Conservation (phyloP, 2,329 filamentous ascomycete genomes). For the Trichoderma endophyticum region DNA sequence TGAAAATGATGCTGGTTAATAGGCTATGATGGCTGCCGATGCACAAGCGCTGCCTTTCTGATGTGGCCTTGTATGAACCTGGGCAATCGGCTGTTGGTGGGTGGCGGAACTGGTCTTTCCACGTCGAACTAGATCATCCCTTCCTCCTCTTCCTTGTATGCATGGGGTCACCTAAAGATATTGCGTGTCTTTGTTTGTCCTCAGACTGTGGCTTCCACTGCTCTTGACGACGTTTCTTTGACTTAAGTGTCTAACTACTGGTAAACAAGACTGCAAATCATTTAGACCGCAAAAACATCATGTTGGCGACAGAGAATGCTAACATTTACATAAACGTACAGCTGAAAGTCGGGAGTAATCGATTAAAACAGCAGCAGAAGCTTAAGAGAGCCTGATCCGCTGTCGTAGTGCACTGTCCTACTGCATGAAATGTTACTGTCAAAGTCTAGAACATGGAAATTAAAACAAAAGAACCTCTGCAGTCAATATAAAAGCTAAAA, state of each 20-base stretch:
- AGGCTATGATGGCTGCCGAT: neutral
- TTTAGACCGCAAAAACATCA: neutral
- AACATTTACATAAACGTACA: neutral
- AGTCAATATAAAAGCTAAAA: neutral
- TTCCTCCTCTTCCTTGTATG: neutral
- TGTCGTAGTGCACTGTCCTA: neutral
- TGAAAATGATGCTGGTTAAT: neutral
- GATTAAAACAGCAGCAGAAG: neutral
- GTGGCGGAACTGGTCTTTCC: neutral
- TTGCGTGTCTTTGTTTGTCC: neutral
- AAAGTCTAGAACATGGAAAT: neutral
- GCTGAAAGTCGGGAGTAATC: neutral
- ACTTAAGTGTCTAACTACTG: neutral
- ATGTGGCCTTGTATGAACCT: neutral
- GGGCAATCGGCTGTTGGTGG: neutral
- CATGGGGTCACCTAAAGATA: neutral
- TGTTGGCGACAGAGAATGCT: neutral
- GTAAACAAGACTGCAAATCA: rapidly evolving
- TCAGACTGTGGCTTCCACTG: neutral
- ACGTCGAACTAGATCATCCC: neutral
- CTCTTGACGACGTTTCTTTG: neutral
- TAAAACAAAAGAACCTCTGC: neutral
- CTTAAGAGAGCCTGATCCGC: rapidly evolving
- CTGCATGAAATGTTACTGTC: too few species aligned
- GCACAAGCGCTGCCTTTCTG: neutral